Evolutionary conservation across 352 stramenopile species (phyloP), one percentile per base, ranked within the genome.

Genomic region (Thalassiosira allenii): DNA sequence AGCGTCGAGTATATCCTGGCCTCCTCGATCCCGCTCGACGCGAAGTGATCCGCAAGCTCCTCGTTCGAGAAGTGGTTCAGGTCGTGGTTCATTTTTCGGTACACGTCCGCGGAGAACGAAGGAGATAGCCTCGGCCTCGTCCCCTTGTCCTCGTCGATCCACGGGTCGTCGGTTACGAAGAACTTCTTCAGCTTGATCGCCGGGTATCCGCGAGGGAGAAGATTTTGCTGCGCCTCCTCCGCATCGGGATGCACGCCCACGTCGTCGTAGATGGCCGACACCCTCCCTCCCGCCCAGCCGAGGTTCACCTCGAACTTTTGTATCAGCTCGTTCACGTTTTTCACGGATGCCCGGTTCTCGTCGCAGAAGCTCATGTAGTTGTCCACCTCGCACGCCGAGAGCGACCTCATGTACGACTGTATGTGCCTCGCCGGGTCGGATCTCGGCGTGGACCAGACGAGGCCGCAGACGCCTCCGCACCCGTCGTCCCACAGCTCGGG

Each of bases 171-270:
- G 23, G 67, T 78, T 8, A 74, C 75, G 29, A 78, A 83, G 49
- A 83, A 83, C 41, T 83, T 83, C 57, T 83, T 83, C 17, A 83
- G 56, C 30, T 83, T 83, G 25, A 83, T 78, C 34, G 75, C 75
- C 12, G 75, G 75, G 58, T 78, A 83, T 30, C 75, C 75, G 30
- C 54, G 23, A 1, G 43, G 33, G 6, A 82, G 1, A 9, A 82
- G 43, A 2, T 29, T 30, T 20, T 43, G 47, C 61, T 83, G 75
- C 2, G 67, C 66, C 43, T 11, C 33, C 22, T 83, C 75, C 2
- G 29, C 53, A 59, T 83, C 75, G 22, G 75, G 75, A 40, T 83
- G 75, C 8, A 47, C 57, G 51, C 75, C 75, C 40, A 23, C 67
- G 52, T 75, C 73, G 2, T 78, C 75, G 49, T 70, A 83, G 30